Evolutionary conservation across 768 basidiomycete genomes (phyloP), one percentile per base, ranked within the genome.

Genomic region (Pisolithus albus): DNA sequence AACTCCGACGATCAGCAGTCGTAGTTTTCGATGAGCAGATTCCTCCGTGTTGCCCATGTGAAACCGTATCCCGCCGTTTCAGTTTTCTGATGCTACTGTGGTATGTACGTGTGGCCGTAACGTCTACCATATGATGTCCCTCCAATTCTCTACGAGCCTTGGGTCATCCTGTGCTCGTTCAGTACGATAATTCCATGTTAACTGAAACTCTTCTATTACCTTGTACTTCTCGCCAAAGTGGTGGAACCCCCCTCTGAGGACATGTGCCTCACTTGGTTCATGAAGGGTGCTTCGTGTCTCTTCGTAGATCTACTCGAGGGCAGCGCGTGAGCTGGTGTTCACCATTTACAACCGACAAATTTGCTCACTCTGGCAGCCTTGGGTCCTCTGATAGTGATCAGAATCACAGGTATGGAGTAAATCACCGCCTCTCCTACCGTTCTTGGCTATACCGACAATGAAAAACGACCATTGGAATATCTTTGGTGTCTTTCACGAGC

Each of bases 391-490:
- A 51, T 47, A 24, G 24, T 15, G 28, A 45, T 30, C 32, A 47
- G 41, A 9, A n/a, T 16, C 23, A 15, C 49, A 40, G 28, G 16
- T 46, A 38, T n/a, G 52, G 51, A 37, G 32, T 45, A 38, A 37
- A 26, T 26, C 3, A 26, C 26, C 26, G 60, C 65, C 18, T 21
- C 34, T 46, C 84, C 41, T 58, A 89, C 89, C 90, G 77, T 34
- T 78, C 73, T 69, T 92, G 89, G 7, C 87, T 89, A 47, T 86
- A 69, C 2, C 78, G 75, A 61, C 90, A 92, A 61, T 92, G 90
- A 62, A 92, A 92, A 45, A 92, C 71, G 16, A 92, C 69, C 16
- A 75, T 64, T 15, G 80, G 78, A 5, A 88, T 70, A 36, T 78
- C 73, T 63, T 84, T 84, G 10, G 80, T 80, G 48, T 80, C 68